Conservation (phyloP, 345 rosid species). For the Eucalyptus coolabah region DNA sequence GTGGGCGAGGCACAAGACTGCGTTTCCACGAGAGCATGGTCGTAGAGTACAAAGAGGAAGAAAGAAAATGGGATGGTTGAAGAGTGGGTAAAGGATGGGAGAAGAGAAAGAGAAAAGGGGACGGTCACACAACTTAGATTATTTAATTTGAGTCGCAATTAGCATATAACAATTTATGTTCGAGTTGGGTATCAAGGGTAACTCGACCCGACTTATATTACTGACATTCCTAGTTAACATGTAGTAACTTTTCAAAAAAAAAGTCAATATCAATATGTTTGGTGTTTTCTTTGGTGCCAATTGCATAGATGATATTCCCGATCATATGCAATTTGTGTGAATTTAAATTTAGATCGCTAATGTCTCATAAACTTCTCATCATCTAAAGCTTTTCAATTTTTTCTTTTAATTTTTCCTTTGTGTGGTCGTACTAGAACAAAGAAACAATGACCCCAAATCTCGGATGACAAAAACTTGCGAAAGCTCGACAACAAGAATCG, state of each 20-base stretch:
- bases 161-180: not conserved
- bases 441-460: not conserved
- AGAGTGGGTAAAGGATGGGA: not conserved
- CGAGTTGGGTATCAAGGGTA: not conserved
- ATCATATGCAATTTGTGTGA: not conserved
- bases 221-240: not conserved
- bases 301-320: not conserved
- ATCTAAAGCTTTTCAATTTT: not conserved
- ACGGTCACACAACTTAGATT: not conserved
- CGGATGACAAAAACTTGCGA: not conserved
- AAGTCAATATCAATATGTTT: no score
- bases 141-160: not conserved
- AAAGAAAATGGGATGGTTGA: not conserved
- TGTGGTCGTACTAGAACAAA: not conserved
- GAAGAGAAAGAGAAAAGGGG: not conserved
- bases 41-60: not conserved
- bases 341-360: not conserved
- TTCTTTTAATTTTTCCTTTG: not conserved
- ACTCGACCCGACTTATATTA: not conserved
- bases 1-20: not conserved
- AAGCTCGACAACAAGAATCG: not conserved
- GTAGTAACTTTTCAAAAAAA: no score
- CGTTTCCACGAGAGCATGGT: not conserved
- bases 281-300: no score
- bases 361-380: not conserved